Conservation (phyloP, 371 early-diverging fungal genomes). For the Rhizopus microsporus region DNA sequence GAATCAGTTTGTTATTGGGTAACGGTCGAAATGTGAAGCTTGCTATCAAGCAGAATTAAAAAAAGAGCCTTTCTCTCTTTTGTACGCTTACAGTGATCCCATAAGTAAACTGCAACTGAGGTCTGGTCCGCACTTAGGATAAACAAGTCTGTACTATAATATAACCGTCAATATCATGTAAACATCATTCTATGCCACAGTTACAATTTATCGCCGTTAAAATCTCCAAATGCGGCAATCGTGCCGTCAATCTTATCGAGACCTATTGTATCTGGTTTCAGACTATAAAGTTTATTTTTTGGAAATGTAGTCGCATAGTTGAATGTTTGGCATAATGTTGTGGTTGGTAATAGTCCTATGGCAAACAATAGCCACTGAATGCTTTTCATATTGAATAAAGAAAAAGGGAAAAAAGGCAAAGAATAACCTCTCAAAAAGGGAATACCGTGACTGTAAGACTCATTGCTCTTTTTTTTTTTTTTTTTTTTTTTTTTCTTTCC, state of each 20-base stretch:
- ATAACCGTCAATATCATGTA: background rate
- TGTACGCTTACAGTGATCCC: conserved; percentile 57
- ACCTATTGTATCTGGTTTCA: conserved; percentile 45
- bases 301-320: conserved; percentile 48
- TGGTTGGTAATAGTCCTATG: conserved; percentile 2
- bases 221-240: conserved; percentile 83
- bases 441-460: background rate
- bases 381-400: conserved; percentile 6
- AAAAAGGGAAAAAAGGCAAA: conserved; percentile 1
- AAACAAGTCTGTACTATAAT: conserved; percentile 75
- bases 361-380: conserved; percentile 8
- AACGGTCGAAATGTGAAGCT: conserved; percentile 19
- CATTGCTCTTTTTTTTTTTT: background rate
- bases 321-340: conserved; percentile 29
- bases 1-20: conserved; percentile 9
- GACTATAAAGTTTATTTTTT: conserved; percentile 39
- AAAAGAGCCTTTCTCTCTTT: background rate
- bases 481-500: conserved; percentile 5
- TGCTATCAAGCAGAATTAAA: conserved; percentile 2
- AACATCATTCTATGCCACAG: background rate
- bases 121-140: conserved; percentile 66
- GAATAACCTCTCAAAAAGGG: background rate
- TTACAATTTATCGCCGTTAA: conserved; percentile 81
- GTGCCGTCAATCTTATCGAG: conserved; percentile 69
- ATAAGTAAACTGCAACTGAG: conserved; percentile 65